Evolutionary conservation across 1,284 basidiomycete genomes (phyloP).

Genomic region (Ustilago hordei): DNA sequence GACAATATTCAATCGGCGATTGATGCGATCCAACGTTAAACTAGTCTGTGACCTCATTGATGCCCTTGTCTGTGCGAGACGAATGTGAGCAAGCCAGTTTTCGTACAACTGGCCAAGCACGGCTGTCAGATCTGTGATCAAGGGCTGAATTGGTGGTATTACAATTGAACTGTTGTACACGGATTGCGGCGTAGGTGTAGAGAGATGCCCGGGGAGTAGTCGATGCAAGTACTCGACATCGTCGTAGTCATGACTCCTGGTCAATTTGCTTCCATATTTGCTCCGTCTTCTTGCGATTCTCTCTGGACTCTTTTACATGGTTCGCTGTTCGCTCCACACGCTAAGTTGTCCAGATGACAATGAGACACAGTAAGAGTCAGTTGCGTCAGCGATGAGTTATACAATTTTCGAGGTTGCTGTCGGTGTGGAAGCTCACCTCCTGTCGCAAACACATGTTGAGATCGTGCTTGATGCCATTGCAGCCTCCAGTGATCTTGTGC

Average conservation of each 20-base stretch:
- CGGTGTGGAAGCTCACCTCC: conserved; percentile 41
- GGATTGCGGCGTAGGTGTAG: background rate
- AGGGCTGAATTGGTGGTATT: conserved; percentile 3
- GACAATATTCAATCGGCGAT: background rate
- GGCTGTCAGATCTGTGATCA: background rate
- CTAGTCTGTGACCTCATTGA: too few species aligned
- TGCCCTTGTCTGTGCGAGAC: background rate
- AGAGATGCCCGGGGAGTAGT: background rate
- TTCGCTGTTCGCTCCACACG: conserved; percentile 41
- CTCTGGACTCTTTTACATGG: conserved; percentile 37
- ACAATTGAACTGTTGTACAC: conserved; percentile 23
- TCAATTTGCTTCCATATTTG: conserved; percentile 54
- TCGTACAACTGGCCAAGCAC: background rate
- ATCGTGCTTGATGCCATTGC: conserved; percentile 58
- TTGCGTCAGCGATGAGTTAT: background rate
- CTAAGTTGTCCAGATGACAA: conserved; percentile 8
- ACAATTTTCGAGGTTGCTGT: background rate
- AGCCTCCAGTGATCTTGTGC: conserved; percentile 55
- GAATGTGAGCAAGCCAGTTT: background rate
- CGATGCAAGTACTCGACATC: background rate
- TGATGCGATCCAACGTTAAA: too few species aligned
- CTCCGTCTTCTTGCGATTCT: conserved; percentile 48
- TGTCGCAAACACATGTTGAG: conserved; percentile 57
- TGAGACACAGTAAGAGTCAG: background rate
- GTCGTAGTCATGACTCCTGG: conserved; percentile 28